Percentiles rank a stretch among this genome's conserved stretches.
These are phyloP conservation scores for Diversispora epigaea DNA, from an alignment of 192 early-diverging fungal species.

Conservation along the genomic window DNA sequence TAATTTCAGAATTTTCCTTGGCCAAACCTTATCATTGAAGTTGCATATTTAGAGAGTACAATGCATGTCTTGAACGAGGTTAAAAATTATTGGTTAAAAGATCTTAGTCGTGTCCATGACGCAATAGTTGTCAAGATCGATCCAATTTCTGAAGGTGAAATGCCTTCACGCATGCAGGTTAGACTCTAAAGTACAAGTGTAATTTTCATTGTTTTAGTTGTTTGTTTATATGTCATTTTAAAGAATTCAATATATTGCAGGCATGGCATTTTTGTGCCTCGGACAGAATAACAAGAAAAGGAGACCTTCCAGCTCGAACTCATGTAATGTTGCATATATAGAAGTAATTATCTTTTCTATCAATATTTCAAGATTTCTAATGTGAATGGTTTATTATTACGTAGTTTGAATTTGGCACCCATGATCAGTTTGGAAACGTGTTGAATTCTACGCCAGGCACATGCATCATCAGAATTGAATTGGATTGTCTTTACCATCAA, in stretches of 20 bases:
- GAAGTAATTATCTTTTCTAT: conserved; percentile 20
- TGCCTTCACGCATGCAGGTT: conserved; percentile 8
- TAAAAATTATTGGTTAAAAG: background rate
- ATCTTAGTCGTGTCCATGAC: background rate
- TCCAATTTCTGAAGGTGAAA: background rate
- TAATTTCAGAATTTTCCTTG: background rate
- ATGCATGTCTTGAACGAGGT: background rate
- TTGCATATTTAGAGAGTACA: conserved; percentile 20
- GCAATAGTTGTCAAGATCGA: conserved; percentile 16
- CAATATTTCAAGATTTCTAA: background rate
- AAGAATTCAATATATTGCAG: conserved; percentile 21
- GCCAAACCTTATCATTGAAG: conserved; percentile 16
- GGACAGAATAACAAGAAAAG: conserved; percentile 22
- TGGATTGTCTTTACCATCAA: conserved; percentile 23
- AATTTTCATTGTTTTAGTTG: too few relatives aligned
- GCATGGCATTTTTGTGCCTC: conserved; percentile 14
- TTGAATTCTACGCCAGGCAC: conserved; percentile 4
- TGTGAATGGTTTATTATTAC: background rate
- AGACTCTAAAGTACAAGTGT: background rate
- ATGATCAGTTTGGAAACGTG: background rate
- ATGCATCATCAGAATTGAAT: conserved; percentile 18
- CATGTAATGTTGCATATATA: background rate
- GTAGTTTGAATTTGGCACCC: conserved; percentile 28
- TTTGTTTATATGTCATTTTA: conserved; percentile 14
- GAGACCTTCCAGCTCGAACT: background rate